These are phyloP conservation scores for Podospora bellae-mahoneyi DNA, from an alignment of 495 filamentous ascomycete genomes.

Conservation along the genomic window DNA sequence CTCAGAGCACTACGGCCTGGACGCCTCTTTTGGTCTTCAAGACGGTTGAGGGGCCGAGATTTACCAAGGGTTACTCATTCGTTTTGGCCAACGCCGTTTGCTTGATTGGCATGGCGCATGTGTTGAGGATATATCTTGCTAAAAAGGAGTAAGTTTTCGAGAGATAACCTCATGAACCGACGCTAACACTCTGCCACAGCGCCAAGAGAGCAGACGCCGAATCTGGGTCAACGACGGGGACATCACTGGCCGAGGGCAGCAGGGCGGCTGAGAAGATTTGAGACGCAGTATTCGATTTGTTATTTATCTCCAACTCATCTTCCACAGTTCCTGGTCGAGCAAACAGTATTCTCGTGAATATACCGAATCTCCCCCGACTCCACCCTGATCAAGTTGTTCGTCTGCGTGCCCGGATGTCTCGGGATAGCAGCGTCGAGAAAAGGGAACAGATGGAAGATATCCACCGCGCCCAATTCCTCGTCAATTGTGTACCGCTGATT, in stretches of 20 bases:
- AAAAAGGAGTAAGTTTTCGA: conserved; percentile 27
- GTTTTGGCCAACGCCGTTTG: conserved; percentile 45
- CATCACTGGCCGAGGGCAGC: conserved; percentile 1
- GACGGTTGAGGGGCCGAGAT: conserved; percentile 37
- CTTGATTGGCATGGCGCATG: conserved; percentile 41
- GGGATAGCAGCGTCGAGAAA: conserved; percentile 32
- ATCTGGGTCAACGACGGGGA: conserved; percentile 6
- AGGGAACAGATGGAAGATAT: conserved; percentile 38
- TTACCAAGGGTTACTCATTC: conserved; percentile 49
- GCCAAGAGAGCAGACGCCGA: conserved; percentile 3
- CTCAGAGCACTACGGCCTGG: conserved; percentile 38
- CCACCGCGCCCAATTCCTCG: conserved; percentile 35
- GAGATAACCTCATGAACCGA: neutral
- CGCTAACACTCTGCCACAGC: neutral
- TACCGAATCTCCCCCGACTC: conserved; percentile 37
- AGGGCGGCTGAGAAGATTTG: neutral
- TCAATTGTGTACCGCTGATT: conserved; percentile 40
- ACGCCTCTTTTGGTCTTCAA: conserved; percentile 42
- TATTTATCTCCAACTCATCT: conserved; percentile 1
- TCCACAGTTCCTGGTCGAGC: conserved; percentile 18
- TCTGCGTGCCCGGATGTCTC: conserved; percentile 25
- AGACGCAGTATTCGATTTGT: neutral
- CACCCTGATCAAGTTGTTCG: conserved; percentile 37
- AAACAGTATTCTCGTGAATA: conserved; percentile 34
- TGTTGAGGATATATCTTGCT: conserved; percentile 30